phyloP scores from a whole-genome alignment of 2,329 filamentous ascomycete species.

The Ophiobolus disseminans region DNA sequence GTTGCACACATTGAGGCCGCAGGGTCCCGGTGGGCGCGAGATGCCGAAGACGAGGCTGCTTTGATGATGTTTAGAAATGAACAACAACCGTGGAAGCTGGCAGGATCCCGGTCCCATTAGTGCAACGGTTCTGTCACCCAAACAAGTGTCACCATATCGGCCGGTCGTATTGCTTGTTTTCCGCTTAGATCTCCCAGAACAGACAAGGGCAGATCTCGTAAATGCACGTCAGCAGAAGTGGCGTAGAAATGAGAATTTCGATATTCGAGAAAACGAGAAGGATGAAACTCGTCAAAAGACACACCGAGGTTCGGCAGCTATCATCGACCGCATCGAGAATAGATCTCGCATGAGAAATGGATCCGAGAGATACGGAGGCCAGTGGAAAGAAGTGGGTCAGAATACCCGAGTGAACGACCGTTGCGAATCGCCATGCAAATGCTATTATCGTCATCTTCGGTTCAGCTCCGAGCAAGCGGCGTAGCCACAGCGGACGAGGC shows the following conservation, averaged over 20 bases:
- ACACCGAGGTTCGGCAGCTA: constrained; percentile 14
- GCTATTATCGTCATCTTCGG: constrained; percentile 11
- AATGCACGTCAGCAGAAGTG: constrained; percentile 34
- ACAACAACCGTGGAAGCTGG: constrained; percentile 1
- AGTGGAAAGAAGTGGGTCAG: neutral
- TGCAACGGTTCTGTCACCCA: constrained; percentile 23
- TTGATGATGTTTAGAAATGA: neutral
- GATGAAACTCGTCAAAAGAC: constrained; percentile 6
- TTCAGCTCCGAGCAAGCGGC: constrained; percentile 8
- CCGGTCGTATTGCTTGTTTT: constrained; percentile 22
- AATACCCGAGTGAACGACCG: neutral
- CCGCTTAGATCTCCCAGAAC: constrained; percentile 21
- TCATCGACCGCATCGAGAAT: constrained; percentile 22
- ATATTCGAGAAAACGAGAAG: constrained; percentile 16
- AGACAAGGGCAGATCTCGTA: constrained; percentile 21
- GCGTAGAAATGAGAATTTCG: constrained; percentile 15
- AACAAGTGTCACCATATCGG: constrained; percentile 5
- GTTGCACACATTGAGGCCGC: too few species aligned
- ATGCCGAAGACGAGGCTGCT: constrained; percentile 9
- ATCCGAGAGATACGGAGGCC: neutral
- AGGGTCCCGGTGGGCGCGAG: neutral
- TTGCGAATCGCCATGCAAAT: constrained; percentile 18
- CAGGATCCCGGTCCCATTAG: constrained; percentile 5
- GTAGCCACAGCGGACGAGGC: constrained; percentile 11
- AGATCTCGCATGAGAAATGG: constrained; percentile 1